These are phyloP conservation scores for Parastagonospora nodorum DNA, from an alignment of 2,329 filamentous ascomycete species.

Conservation along the genomic window DNA sequence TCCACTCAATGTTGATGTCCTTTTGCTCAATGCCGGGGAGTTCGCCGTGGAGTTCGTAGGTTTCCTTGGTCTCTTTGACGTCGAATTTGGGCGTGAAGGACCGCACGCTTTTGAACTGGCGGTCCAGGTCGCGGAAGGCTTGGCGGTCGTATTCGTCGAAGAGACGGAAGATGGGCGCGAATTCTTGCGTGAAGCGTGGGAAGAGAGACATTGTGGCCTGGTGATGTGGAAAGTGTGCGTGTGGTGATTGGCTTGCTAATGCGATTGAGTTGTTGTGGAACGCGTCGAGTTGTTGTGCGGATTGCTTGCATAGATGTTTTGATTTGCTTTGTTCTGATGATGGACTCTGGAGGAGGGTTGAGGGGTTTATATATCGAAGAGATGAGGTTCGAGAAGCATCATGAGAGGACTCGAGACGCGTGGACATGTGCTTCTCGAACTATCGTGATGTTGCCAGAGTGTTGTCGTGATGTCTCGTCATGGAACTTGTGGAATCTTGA, in stretches of 20 bases:
- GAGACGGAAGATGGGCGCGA: conserved; percentile 54
- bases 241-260: conserved; percentile 32
- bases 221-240: conserved; percentile 27
- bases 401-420: conserved; percentile 6
- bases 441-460: conserved; percentile 15
- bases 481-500: conserved; percentile 18
- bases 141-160: conserved; percentile 54
- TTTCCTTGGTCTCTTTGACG: conserved; percentile 69
- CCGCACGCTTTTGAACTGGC: conserved; percentile 42
- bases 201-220: conserved; percentile 49
- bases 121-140: conserved; percentile 33
- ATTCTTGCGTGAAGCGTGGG: conserved; percentile 48
- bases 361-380: conserved; percentile 36
- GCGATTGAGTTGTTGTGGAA: conserved; percentile 38
- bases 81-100: conserved; percentile 80
- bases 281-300: conserved; percentile 36
- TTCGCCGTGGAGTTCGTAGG: conserved; percentile 80
- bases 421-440: conserved; percentile 31
- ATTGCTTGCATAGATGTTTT: conserved; percentile 45
- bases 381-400: conserved; percentile 35
- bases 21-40: conserved; percentile 77
- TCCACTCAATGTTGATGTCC: conserved; percentile 78
- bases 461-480: conserved; percentile 8
- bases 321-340: conserved; percentile 37
- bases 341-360: conserved; percentile 7